These are phyloP conservation scores for Pyrenophora seminiperda DNA, from an alignment of 2,329 filamentous ascomycete genomes.

Conservation along the genomic window DNA sequence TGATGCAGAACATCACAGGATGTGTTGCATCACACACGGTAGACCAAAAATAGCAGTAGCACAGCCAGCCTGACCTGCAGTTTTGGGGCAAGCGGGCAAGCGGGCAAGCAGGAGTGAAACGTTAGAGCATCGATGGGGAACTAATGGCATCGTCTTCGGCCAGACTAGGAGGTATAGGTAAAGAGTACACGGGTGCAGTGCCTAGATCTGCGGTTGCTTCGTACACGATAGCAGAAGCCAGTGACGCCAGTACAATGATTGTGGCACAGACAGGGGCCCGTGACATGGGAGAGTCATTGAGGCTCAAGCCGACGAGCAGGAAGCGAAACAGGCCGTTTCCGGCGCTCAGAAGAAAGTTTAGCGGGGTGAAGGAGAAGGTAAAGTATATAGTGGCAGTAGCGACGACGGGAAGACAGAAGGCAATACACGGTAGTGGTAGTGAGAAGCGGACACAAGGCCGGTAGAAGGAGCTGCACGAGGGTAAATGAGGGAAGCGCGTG, in stretches of 20 bases:
- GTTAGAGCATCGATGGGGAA: constrained; percentile 4
- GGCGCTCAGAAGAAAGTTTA: constrained; percentile 12
- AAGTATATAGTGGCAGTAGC: constrained; percentile 1
- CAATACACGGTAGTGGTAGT: too few relatives aligned
- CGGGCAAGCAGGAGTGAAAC: constrained; percentile 16
- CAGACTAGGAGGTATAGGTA: neutral
- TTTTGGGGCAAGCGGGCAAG: neutral
- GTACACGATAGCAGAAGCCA: neutral
- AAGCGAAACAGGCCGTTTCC: constrained; percentile 20
- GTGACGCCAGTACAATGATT: neutral
- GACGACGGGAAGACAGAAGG: constrained; percentile 5
- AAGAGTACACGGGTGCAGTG: too few relatives aligned
- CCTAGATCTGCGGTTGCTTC: too few relatives aligned
- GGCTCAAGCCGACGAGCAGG: constrained; percentile 15
- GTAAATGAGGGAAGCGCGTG: constrained; percentile 16
- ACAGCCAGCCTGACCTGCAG: too few relatives aligned
- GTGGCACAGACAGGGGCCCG: constrained; percentile 19
- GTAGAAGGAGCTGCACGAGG: constrained; percentile 11
- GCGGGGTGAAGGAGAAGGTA: neutral
- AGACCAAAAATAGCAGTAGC: constrained; percentile 8
- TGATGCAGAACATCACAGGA: neutral
- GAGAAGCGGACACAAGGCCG: constrained; percentile 9
- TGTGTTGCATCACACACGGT: neutral
- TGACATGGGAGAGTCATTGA: constrained; percentile 11
- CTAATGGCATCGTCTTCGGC: constrained; percentile 3